Evolutionary conservation across 345 rosid genomes (phyloP).

Genomic region (Passiflora organensis): DNA sequence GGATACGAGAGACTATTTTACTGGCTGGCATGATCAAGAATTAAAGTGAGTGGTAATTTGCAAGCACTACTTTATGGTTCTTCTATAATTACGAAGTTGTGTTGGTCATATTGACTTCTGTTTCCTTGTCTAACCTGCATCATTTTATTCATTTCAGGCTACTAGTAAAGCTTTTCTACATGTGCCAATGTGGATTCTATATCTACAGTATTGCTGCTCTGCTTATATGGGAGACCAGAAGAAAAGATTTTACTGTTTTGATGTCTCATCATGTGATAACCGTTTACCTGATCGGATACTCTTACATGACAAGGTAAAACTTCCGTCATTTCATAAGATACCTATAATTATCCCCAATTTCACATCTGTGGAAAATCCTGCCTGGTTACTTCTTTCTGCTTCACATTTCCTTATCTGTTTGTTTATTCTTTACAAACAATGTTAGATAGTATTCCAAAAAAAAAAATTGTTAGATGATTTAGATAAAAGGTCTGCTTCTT

Average conservation of each 20-base stretch:
- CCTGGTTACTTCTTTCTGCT: too few relatives aligned
- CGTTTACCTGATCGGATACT: slow-evolving; percentile 65
- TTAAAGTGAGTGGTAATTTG: slow-evolving; percentile 84
- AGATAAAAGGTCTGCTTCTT: too few relatives aligned
- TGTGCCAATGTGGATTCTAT: slow-evolving; percentile 96
- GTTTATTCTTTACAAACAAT: too few relatives aligned
- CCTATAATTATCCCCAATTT: too few relatives aligned
- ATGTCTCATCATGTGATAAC: slow-evolving; percentile 98
- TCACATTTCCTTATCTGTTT: too few relatives aligned
- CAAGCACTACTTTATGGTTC: too few relatives aligned
- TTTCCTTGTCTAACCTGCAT: neutral
- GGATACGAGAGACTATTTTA: slow-evolving; percentile 53
- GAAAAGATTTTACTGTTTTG: slow-evolving; percentile 96
- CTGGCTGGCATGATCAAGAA: slow-evolving; percentile 93
- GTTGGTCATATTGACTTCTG: too few relatives aligned
- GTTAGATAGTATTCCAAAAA: too few relatives aligned
- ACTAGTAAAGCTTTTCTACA: slow-evolving; percentile 60
- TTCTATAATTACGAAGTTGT: too few relatives aligned
- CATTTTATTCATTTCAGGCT: slow-evolving; percentile 42
- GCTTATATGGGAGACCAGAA: slow-evolving; percentile 86
- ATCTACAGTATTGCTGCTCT: slow-evolving; percentile 77
- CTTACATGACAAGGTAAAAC: slow-evolving; percentile 67
- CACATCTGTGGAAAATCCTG: too few relatives aligned
- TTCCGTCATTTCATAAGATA: neutral
- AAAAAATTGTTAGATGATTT: too few relatives aligned